Conservation (phyloP, 805 yeast species). For the Candida caryicola region DNA sequence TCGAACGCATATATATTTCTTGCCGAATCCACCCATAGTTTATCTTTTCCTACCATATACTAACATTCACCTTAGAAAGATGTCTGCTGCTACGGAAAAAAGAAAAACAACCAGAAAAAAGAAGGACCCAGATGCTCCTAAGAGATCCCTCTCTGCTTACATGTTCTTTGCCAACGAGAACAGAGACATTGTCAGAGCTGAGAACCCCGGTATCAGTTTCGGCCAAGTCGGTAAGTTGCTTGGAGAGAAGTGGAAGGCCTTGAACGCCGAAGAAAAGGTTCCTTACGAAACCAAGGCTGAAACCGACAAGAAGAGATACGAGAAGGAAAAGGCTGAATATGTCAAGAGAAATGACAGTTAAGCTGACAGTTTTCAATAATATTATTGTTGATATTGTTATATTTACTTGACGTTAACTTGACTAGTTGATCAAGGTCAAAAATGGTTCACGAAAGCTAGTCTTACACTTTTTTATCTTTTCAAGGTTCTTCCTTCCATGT, state of each 20-base stretch:
- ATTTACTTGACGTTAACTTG: too few species aligned
- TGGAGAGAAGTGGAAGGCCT: conserved; percentile 96
- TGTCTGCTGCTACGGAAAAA: conserved; percentile 30
- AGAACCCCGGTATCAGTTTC: conserved; percentile 93
- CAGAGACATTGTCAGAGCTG: conserved; percentile 93
- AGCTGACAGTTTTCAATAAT: background rate
- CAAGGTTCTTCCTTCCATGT: conserved; percentile 1
- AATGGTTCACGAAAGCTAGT: too few species aligned
- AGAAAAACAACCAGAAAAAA: conserved; percentile 46
- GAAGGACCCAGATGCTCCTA: conserved; percentile 96
- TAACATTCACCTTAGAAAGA: conserved; percentile 10
- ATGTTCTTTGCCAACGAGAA: conserved; percentile 98
- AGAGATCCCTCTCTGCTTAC: conserved; percentile 96
- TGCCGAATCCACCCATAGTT: conserved; percentile 1
- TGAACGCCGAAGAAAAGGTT: conserved; percentile 73
- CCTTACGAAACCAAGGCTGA: conserved; percentile 94
- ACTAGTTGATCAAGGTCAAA: too few species aligned
- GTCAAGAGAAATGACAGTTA: conserved; percentile 35
- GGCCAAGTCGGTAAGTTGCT: conserved; percentile 93
- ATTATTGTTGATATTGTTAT: too few species aligned
- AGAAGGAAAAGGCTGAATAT: conserved; percentile 89
- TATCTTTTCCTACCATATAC: background rate
- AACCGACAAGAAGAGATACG: conserved; percentile 96
- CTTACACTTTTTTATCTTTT: background rate
- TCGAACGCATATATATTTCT: background rate